phyloP scores from a whole-genome alignment of 352 stramenopile genomes.

The Plasmopara viticola region DNA sequence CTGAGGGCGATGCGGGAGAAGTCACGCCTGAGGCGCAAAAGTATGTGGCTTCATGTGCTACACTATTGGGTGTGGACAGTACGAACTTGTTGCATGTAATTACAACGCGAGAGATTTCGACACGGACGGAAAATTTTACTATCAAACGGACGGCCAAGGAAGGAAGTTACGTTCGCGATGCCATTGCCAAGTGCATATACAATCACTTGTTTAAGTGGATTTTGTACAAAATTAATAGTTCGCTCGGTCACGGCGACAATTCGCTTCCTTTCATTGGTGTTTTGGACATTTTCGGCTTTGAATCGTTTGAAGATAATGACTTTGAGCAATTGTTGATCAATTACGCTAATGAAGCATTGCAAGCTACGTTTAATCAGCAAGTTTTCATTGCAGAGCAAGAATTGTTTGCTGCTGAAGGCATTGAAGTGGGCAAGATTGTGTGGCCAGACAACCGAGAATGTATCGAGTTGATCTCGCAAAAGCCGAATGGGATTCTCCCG shows the following conservation, averaged over 20 bases:
- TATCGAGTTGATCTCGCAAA: constrained; percentile 77
- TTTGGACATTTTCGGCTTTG: constrained; percentile 97
- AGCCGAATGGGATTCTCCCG: constrained; percentile 76
- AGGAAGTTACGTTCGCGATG: constrained; percentile 81
- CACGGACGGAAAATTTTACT: constrained; percentile 71
- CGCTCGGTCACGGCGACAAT: constrained; percentile 68
- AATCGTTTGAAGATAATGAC: constrained; percentile 93
- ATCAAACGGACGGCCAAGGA: constrained; percentile 75
- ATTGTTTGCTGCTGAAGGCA: constrained; percentile 72
- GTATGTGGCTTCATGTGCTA: constrained; percentile 46
- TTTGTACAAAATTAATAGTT: constrained; percentile 75
- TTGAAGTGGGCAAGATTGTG: constrained; percentile 76
- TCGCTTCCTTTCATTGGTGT: constrained; percentile 88
- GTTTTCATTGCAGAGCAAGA: constrained; percentile 86
- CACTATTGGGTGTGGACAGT: constrained; percentile 74
- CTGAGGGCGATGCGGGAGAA: constrained; percentile 70
- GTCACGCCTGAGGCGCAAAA: constrained; percentile 45
- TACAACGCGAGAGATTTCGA: constrained; percentile 73
- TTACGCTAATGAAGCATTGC: constrained; percentile 85
- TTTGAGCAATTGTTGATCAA: constrained; percentile 89
- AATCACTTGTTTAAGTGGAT: constrained; percentile 86
- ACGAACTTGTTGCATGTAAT: constrained; percentile 62
- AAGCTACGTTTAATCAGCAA: constrained; percentile 87
- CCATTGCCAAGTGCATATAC: constrained; percentile 93
- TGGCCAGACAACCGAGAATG: constrained; percentile 83